Evolutionary conservation across 768 basidiomycete genomes (phyloP).

Genomic region (Nidularia sp.): DNA sequence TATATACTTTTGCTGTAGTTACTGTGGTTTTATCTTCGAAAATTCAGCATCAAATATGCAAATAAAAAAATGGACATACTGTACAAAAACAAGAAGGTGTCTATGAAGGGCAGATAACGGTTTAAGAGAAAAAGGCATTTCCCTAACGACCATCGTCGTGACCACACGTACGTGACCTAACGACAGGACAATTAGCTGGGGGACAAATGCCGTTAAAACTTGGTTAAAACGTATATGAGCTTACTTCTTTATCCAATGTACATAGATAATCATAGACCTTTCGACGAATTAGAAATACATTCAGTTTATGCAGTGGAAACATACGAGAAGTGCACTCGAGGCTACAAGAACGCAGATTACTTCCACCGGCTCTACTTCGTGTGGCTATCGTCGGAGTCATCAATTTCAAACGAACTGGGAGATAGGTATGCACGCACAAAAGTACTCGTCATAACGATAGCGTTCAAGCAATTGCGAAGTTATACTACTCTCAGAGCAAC

Average conservation of each 20-base stretch:
- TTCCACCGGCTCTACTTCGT: conserved; percentile 14
- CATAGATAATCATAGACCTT: conserved; percentile 31
- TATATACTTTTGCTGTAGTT: too few relatives aligned
- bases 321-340: conserved; percentile 21
- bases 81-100: conserved; percentile 27
- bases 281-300: background rate
- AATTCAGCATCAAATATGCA: background rate
- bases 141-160: conserved; percentile 19
- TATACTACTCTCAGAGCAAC: too few relatives aligned
- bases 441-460: too few relatives aligned
- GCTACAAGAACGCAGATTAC: conserved; percentile 20
- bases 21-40: background rate
- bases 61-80: conserved; percentile 12
- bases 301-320: background rate
- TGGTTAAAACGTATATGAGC: background rate
- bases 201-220: background rate
- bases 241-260: conserved; percentile 30
- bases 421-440: too few relatives aligned
- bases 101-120: conserved; percentile 34
- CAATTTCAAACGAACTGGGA: too few relatives aligned
- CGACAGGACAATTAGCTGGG: background rate
- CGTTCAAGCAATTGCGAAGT: too few relatives aligned
- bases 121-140: conserved; percentile 31
- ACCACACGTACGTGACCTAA: conserved; percentile 30
- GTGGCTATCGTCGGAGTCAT: too few relatives aligned